phyloP scores from a whole-genome alignment of 2,329 filamentous ascomycete genomes.

The Aspergillus ochraceus region DNA sequence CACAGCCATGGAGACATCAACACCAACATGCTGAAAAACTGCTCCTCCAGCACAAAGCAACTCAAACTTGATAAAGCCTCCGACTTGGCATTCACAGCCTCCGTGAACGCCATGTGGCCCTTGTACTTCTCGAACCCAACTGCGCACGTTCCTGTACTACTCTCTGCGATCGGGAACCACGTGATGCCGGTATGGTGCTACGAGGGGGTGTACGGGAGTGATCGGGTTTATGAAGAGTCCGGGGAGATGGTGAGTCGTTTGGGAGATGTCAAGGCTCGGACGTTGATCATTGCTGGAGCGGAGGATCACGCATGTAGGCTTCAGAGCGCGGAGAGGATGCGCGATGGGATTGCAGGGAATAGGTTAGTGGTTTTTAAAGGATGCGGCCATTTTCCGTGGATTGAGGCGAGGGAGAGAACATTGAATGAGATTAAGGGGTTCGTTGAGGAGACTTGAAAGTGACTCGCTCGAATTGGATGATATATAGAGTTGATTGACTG shows the following conservation, averaged over 20 bases:
- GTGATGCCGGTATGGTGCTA: conserved; percentile 16
- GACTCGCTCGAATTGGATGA: too few species aligned
- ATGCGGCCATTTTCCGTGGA: conserved; percentile 32
- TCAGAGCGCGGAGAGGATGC: conserved; percentile 19
- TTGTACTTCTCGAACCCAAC: conserved; percentile 27
- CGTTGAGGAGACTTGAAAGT: conserved; percentile 4
- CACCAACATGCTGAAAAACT: too few species aligned
- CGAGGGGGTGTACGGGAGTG: conserved; percentile 9
- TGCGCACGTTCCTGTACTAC: conserved; percentile 10
- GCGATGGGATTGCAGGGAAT: conserved; percentile 13
- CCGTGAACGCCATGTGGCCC: conserved; percentile 18
- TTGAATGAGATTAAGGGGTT: conserved; percentile 18
- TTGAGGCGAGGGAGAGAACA: conserved; percentile 20
- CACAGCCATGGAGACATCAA: too few species aligned
- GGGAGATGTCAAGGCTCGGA: conserved; percentile 22
- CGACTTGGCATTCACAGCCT: conserved; percentile 20
- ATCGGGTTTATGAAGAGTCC: conserved; percentile 8
- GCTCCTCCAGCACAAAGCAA: not conserved
- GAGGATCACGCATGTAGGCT: conserved; percentile 24
- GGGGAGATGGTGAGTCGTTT: conserved; percentile 21
- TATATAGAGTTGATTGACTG: not conserved
- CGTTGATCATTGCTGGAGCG: conserved; percentile 26
- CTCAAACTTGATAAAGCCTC: not conserved
- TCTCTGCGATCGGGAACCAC: conserved; percentile 16
- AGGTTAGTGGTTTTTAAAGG: conserved; percentile 16